These are phyloP conservation scores for Micractinium conductrix DNA, from an alignment of 139 green algal species.

Conservation along the genomic window DNA sequence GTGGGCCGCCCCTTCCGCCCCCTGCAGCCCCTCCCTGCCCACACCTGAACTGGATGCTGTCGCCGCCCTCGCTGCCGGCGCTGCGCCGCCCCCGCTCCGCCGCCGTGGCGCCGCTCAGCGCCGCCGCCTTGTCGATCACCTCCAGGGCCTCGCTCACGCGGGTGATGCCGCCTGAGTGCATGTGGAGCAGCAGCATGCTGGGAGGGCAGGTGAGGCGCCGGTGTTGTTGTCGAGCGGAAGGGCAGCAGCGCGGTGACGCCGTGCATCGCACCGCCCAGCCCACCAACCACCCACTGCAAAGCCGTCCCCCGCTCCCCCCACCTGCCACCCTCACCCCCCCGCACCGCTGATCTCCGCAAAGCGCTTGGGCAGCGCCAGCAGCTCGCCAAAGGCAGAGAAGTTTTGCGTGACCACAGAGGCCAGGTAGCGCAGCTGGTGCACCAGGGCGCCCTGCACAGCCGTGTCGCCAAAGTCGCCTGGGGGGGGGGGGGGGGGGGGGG, in stretches of 20 bases:
- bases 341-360: constrained; percentile 73
- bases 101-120: constrained; percentile 22
- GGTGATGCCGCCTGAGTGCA: constrained; percentile 35
- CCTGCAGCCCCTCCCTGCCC: too few relatives aligned
- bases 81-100: not conserved
- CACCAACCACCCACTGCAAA: not conserved
- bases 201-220: not conserved
- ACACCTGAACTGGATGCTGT: constrained; percentile 32
- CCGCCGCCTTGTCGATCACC: constrained; percentile 55
- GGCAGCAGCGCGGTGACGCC: too few relatives aligned
- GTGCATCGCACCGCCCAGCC: not conserved
- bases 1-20: too few relatives aligned
- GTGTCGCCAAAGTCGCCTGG: constrained; percentile 41
- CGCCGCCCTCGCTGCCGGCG: not conserved
- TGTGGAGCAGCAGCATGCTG: too few relatives aligned
- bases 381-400: constrained; percentile 80
- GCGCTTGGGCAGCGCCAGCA: constrained; percentile 74
- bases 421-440: constrained; percentile 81
- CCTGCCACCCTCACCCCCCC: not conserved
- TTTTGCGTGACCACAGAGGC: constrained; percentile 77
- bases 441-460: constrained; percentile 63
- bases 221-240: too few relatives aligned
- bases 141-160: constrained; percentile 57
- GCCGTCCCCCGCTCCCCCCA: too few relatives aligned
- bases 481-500: not conserved